Evolutionary conservation across 495 filamentous ascomycete genomes (phyloP).

Genomic region (Trichoderma virens): DNA sequence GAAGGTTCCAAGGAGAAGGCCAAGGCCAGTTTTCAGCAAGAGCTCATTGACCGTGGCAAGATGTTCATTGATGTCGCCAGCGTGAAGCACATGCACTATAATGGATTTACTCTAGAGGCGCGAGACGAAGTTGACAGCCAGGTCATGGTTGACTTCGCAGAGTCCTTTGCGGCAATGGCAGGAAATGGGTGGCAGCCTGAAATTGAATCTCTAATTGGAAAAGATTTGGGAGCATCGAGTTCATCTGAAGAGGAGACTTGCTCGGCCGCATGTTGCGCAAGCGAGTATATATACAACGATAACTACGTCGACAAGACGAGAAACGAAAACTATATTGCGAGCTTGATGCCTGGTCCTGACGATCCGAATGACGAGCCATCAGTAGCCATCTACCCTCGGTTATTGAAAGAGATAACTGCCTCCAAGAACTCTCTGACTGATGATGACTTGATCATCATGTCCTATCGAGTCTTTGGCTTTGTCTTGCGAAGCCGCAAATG

Average conservation of each 20-base stretch:
- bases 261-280: background rate
- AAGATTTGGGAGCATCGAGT: background rate
- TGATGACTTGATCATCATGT: constrained; percentile 25
- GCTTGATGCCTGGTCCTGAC: constrained; percentile 13
- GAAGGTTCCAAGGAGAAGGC: background rate
- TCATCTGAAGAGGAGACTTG: background rate
- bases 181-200: constrained; percentile 12
- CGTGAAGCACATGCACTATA: constrained; percentile 27
- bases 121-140: constrained; percentile 32
- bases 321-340: constrained; percentile 20
- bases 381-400: constrained; percentile 14
- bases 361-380: constrained; percentile 11
- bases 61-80: constrained; percentile 22
- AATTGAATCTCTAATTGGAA: background rate
- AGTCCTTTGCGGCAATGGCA: constrained; percentile 20
- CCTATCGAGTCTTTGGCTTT: constrained; percentile 31
- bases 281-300: constrained; percentile 12
- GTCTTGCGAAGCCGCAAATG: constrained; percentile 33
- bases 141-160: constrained; percentile 31
- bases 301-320: constrained; percentile 20
- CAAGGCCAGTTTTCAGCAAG: background rate
- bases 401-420: background rate
- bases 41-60: constrained; percentile 23
- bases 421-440: constrained; percentile 13
- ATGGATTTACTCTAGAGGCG: constrained; percentile 22